Base-by-base conservation (phyloP, 768 basidiomycete species). In the Tephrocybe sp. region DNA sequence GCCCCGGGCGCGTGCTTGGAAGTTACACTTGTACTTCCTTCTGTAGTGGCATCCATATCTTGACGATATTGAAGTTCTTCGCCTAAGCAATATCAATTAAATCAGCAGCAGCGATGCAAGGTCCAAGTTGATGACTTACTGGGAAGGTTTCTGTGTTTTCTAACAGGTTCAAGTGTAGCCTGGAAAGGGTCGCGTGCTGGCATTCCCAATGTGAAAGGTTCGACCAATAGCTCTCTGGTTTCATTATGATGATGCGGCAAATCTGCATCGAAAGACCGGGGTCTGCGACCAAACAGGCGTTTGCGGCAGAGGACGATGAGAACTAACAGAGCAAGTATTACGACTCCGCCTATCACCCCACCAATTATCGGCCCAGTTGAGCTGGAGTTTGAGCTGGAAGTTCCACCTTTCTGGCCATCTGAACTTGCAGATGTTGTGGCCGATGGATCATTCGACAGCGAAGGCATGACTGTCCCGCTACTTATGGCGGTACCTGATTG, bases 301-400 rank as follows among this genome's bases (percentile, higher is more conserved):
- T 51, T 51, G 7, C 43, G 51, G 24, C 15, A 53, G 4, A 53
- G n/a, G 4, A 53, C 2, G 0, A 41, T 4, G 4, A 47, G n/a
- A 3, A 34, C 17, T 9, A 53, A 17, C 5, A 53, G 9, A 21
- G 17, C 30, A 8, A 53, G 21, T 17, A 46, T 14, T 12, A 32
- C 37, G 17, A 53, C 8, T 17, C 51, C 51, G n/a, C 51, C 51
- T 14, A 47, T 15, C 14, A 53, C 45, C 11, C 51, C 51, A 15
- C 51, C 51, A 10, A 42, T 38, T 18, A 53, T 53, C 14, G 51
- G 21, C 24, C 45, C 51, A 25, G 36, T 26, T 7, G 36, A 17
- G 24, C 17, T 49, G 21, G 48, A 23, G 24, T 39, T 40, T 18
- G 21, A 6, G 34, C 14, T 36, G n/a, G 34, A 11, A 36, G 9